Conservation (phyloP, 202 grass and related monocot genomes). For the Zizania palustris region DNA sequence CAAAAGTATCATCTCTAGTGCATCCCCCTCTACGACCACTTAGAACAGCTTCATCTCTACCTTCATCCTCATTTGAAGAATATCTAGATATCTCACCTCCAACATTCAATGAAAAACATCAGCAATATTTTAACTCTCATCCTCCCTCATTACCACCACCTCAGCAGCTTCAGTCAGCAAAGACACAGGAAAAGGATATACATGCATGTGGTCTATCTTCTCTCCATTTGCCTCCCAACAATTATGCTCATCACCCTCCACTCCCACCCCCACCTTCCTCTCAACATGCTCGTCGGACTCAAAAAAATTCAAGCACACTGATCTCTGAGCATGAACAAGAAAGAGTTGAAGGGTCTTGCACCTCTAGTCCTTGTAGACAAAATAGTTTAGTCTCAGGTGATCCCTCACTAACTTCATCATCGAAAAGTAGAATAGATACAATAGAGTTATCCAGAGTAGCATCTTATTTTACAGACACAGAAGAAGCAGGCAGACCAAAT, state of each 20-base stretch:
- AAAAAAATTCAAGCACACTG: slow-evolving; percentile 28
- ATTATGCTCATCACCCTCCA: slow-evolving; percentile 32
- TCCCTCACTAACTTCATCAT: slow-evolving; percentile 30
- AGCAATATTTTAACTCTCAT: slow-evolving; percentile 37
- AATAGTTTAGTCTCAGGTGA: slow-evolving; percentile 26
- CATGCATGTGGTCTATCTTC: slow-evolving; percentile 41
- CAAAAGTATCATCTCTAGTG: slow-evolving; percentile 42
- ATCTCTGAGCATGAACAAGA: slow-evolving; percentile 35
- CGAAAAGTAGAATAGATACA: slow-evolving; percentile 31
- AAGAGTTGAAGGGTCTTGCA: slow-evolving; percentile 29
- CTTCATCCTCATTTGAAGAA: slow-evolving; percentile 46
- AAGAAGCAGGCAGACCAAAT: slow-evolving; percentile 36
- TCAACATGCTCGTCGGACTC: slow-evolving; percentile 13
- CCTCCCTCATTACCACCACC: slow-evolving; percentile 22
- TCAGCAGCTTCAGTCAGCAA: slow-evolving; percentile 14
- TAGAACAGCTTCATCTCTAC: slow-evolving; percentile 42
- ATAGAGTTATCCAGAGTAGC: slow-evolving; percentile 28
- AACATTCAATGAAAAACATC: slow-evolving; percentile 34
- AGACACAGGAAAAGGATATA: slow-evolving; percentile 33
- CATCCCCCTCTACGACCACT: slow-evolving; percentile 43
- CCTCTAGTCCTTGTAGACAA: slow-evolving; percentile 39
- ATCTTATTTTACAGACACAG: slow-evolving; percentile 34
- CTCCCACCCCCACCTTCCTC: slow-evolving; percentile 19
- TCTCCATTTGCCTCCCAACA: slow-evolving; percentile 24
- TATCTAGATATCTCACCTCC: slow-evolving; percentile 46